These are phyloP conservation scores for Bryopsis sp. DNA, from an alignment of 139 green algal genomes.

Conservation along the genomic window DNA sequence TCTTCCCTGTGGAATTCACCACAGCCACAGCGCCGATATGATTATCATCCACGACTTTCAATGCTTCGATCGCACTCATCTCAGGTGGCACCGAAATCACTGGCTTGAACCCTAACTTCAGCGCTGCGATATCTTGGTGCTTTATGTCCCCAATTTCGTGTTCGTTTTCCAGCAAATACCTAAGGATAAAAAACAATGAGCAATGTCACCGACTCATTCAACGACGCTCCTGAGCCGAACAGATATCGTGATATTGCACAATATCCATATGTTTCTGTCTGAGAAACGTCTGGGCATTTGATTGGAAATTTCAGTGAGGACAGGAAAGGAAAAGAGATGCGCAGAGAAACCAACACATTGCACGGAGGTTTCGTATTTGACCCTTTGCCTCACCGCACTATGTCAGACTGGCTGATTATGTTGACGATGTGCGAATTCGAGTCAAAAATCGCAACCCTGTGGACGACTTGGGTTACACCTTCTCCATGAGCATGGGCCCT, in stretches of 20 bases:
- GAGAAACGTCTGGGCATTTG: too few relatives aligned
- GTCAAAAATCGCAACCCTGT: conserved; percentile 10
- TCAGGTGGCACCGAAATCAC: conserved; percentile 10
- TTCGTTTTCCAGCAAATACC: conserved; percentile 7
- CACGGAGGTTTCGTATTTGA: neutral
- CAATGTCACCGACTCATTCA: too few relatives aligned
- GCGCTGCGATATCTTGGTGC: neutral
- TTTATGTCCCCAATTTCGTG: neutral
- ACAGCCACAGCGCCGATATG: conserved; percentile 4
- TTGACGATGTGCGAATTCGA: neutral
- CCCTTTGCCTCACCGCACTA: neutral
- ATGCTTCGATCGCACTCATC: conserved; percentile 8
- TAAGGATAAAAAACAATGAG: too few relatives aligned
- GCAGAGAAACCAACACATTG: neutral
- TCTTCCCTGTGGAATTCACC: conserved; percentile 8
- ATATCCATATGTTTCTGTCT: too few relatives aligned
- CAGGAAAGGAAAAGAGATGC: too few relatives aligned
- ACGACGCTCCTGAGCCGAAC: too few relatives aligned
- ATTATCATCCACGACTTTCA: conserved; percentile 13
- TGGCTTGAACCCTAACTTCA: neutral
- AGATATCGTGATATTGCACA: too few relatives aligned
- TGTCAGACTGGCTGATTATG: conserved; percentile 4
- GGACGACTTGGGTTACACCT: neutral
- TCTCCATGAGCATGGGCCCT: too few relatives aligned
- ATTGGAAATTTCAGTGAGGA: too few relatives aligned